Base-by-base conservation (phyloP, 2,329 filamentous ascomycete species). In the Fusarium sp. region DNA sequence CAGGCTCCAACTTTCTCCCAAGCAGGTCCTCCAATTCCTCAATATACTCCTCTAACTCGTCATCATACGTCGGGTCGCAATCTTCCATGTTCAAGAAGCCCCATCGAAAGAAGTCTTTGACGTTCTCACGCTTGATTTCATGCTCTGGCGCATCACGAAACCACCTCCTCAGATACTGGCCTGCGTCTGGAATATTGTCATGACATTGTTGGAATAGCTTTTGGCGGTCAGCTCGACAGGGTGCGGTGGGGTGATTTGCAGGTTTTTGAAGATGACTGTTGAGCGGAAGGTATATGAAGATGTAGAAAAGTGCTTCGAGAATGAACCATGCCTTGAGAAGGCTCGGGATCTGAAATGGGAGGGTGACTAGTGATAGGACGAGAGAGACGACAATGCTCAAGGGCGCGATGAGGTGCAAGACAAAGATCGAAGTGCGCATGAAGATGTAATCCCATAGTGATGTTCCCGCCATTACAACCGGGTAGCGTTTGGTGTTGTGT, bases 101-200 rank as follows among this genome's bases (percentile, higher is more conserved):
- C 90, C 89, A 92, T n/a, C 85, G 80, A 26, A 90, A 83, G 77
- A 90, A 91, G 62, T 90, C 87, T 79, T 88, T 89, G 57, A 91
- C 75, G 77, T 91, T 90, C 38, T 91, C 89, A 20, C 85, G 82
- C 62, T 86, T 85, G 51, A 92, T 88, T 35, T 90, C 88, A 35
- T 83, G 80, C 6, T 82, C 54, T 22, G 85, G 81, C 13, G 89
- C 88, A 35, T 86, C 86, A 30, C 87, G 80, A 75, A 91, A 91
- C 90, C 90, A 92, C 71, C 84, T 86, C 57, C 79, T 81, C 35
- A 92, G 68, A 72, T 89, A 92, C 41, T 79, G 82, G 42, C 87
- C 85, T 0, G 85, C 83, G 75, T 91, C 85, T 3, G 85, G 82
- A 20, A 90, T 86, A 61, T 85, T 88, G 11, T 82, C 81, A 70